phyloP scores from a whole-genome alignment of 192 early-diverging fungal genomes.

The Gamsiella multidivaricata region DNA sequence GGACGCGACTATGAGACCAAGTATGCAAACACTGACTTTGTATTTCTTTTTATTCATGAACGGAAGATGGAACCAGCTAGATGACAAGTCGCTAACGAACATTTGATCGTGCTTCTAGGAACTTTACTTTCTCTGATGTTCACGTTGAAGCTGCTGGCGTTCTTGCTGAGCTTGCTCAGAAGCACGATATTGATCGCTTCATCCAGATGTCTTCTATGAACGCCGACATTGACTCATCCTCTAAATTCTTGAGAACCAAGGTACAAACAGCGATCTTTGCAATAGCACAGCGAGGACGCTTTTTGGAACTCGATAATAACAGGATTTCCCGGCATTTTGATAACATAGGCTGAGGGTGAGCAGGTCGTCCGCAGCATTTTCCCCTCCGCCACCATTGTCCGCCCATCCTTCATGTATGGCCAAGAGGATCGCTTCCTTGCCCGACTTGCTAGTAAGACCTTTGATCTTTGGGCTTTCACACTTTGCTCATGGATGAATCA shows the following conservation, averaged over 20 bases:
- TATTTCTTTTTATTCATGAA: no score
- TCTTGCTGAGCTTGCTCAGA: slow-evolving; percentile 82
- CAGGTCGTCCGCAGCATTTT: slow-evolving; percentile 88
- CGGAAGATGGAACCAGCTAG: no score
- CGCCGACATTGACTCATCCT: slow-evolving; percentile 78
- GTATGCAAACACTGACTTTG: slow-evolving; percentile 52
- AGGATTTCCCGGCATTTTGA: no score
- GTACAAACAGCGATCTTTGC: slow-evolving; percentile 55
- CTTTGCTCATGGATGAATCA: no score
- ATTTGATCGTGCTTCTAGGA: slow-evolving; percentile 63
- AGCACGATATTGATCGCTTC: slow-evolving; percentile 85
- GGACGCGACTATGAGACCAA: slow-evolving; percentile 93
- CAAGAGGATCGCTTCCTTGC: slow-evolving; percentile 94
- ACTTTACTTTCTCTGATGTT: slow-evolving; percentile 88
- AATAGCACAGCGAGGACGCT: not conserved
- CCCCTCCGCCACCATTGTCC: slow-evolving; percentile 94
- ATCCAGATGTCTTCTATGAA: slow-evolving; percentile 92
- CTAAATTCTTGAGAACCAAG: slow-evolving; percentile 87
- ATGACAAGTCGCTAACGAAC: not conserved
- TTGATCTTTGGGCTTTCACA: slow-evolving; percentile 11
- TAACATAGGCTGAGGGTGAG: slow-evolving; percentile 90
- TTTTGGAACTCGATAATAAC: no score
- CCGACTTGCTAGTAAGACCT: slow-evolving; percentile 74
- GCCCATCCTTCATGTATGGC: slow-evolving; percentile 89
- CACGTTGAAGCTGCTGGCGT: slow-evolving; percentile 86